These are phyloP conservation scores for Papiliotrema laurentii DNA, from an alignment of 1,284 basidiomycete genomes.

Conservation along the genomic window DNA sequence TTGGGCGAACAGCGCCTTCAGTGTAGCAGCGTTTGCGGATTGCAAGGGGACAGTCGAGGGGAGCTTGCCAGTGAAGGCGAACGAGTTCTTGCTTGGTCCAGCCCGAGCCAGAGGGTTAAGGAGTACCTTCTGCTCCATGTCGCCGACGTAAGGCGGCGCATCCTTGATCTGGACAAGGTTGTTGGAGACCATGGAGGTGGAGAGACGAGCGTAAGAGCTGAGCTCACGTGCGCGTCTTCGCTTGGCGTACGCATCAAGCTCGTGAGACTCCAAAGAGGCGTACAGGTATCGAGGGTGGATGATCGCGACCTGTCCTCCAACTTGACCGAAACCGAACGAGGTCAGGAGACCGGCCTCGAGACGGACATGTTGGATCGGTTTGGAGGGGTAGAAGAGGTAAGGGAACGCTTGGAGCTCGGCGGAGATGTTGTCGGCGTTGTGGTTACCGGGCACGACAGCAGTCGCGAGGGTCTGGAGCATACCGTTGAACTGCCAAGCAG, in stretches of 20 bases:
- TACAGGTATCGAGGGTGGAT: conserved; percentile 89
- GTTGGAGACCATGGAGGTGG: conserved; percentile 89
- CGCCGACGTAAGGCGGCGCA: conserved; percentile 79
- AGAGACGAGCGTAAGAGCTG: conserved; percentile 86
- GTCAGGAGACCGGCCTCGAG: conserved; percentile 89
- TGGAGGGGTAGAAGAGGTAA: conserved; percentile 94
- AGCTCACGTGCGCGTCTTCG: conserved; percentile 67
- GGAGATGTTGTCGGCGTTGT: conserved; percentile 94
- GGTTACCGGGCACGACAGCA: conserved; percentile 93
- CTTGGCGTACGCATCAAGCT: conserved; percentile 70
- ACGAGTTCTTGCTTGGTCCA: conserved; percentile 80
- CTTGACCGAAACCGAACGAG: conserved; percentile 99
- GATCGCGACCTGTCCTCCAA: conserved; percentile 85
- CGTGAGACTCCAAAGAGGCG: conserved; percentile 67
- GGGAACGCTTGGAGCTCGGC: conserved; percentile 84
- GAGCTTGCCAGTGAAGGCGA: conserved; percentile 68
- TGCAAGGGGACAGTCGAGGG: conserved; percentile 57
- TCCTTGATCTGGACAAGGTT: conserved; percentile 95
- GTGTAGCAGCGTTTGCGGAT: conserved; percentile 62
- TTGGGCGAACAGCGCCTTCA: conserved; percentile 51
- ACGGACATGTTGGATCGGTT: conserved; percentile 87
- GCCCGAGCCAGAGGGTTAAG: conserved; percentile 91
- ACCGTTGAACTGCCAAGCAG: conserved; percentile 96
- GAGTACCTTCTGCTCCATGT: conserved; percentile 81
- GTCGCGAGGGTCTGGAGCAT: conserved; percentile 79